Percentiles rank a stretch among this genome's conserved stretches.
These are phyloP conservation scores for Rubroboletus satanas DNA, from an alignment of 768 basidiomycete genomes.

Conservation along the genomic window DNA sequence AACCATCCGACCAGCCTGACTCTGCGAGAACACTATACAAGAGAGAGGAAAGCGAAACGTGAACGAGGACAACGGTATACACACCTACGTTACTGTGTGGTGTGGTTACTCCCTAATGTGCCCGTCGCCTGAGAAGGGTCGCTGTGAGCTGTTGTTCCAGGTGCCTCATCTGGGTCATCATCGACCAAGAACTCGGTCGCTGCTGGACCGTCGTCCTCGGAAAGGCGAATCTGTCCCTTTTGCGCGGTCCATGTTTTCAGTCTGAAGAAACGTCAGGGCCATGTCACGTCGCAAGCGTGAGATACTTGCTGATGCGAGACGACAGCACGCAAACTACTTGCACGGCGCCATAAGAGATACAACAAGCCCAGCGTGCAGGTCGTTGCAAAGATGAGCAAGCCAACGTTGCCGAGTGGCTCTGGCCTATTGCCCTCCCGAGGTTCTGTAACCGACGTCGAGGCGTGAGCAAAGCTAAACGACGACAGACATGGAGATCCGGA, in stretches of 20 bases:
- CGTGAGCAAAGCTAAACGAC: not conserved
- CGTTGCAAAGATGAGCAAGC: conserved; percentile 53
- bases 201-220: conserved; percentile 69
- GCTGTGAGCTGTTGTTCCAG: conserved; percentile 36
- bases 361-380: conserved; percentile 53
- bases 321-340: conserved; percentile 50
- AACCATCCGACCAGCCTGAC: not conserved
- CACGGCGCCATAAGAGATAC: conserved; percentile 62
- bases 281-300: not conserved
- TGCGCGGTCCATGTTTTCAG: conserved; percentile 51
- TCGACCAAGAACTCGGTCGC: conserved; percentile 61
- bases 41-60: not conserved
- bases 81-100: not conserved
- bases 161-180: conserved; percentile 48
- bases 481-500: conserved; percentile 1
- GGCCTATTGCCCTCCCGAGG: conserved; percentile 59
- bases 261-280: conserved; percentile 32
- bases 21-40: not conserved
- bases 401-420: conserved; percentile 57
- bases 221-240: conserved; percentile 62
- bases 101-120: not conserved
- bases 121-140: conserved; percentile 21
- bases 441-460: conserved; percentile 35
- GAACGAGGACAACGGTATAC: not conserved
- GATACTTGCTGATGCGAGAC: conserved; percentile 58